These are phyloP conservation scores for Dictyostelium firmibasis DNA, from an alignment of 78 protist species.

Conservation along the genomic window DNA sequence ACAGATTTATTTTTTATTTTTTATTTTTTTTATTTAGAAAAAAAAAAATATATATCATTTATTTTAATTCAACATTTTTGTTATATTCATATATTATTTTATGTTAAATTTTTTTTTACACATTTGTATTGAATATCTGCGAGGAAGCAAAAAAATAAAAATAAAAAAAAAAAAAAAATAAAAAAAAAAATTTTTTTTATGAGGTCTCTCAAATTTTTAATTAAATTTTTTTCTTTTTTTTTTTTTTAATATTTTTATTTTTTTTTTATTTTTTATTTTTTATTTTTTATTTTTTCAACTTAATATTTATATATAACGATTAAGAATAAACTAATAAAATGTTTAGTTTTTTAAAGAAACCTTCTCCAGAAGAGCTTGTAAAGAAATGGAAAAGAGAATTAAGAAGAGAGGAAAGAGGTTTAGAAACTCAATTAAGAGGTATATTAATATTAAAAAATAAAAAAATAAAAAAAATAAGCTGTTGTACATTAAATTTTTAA, in stretches of 20 bases:
- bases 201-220: background rate
- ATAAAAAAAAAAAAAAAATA: background rate
- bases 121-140: no score
- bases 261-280: background rate
- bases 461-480: no score
- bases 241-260: no score
- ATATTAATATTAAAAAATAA: background rate
- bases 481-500: no score
- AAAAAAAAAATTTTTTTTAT: background rate
- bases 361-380: constrained; percentile 79
- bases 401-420: constrained; percentile 66
- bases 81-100: no score
- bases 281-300: background rate
- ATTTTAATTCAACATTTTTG: no score
- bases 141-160: no score
- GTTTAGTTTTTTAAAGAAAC: constrained; percentile 65
- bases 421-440: constrained; percentile 79
- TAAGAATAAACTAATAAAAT: background rate
- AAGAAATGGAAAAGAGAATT: constrained; percentile 78
- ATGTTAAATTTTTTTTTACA: no score
- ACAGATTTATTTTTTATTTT: no score
- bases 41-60: no score
- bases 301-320: background rate
- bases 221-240: background rate
- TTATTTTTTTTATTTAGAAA: no score